Evolutionary conservation across 2,329 filamentous ascomycete genomes (phyloP).

Genomic region (Raffaelea deltoideospora): DNA sequence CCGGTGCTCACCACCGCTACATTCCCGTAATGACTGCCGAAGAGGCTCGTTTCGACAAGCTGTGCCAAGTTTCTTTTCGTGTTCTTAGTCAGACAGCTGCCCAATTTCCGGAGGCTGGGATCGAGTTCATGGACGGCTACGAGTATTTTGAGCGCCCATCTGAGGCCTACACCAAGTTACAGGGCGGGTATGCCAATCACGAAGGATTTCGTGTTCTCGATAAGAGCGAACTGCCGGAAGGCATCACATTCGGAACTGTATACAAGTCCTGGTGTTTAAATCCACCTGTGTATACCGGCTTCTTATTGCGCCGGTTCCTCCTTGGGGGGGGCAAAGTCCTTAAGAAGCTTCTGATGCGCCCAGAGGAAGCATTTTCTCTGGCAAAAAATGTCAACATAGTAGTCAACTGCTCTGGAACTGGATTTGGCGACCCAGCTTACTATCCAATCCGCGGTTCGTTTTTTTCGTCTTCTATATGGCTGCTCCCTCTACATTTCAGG

Average conservation of each 20-base stretch:
- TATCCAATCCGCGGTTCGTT: conserved; percentile 20
- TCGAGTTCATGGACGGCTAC: conserved; percentile 30
- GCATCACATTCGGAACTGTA: conserved; percentile 27
- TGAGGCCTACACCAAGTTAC: conserved; percentile 17
- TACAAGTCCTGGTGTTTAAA: conserved; percentile 39
- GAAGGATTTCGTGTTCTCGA: conserved; percentile 19
- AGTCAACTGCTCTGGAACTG: conserved; percentile 27
- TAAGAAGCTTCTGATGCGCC: conserved; percentile 18
- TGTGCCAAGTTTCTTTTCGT: conserved; percentile 10
- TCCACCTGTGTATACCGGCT: conserved; percentile 33
- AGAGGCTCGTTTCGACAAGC: background rate
- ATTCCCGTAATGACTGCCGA: background rate
- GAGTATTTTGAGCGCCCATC: conserved; percentile 33
- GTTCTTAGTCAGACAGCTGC: conserved; percentile 11
- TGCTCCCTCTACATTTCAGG: background rate
- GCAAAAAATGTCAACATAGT: conserved; percentile 17
- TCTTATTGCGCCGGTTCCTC: conserved; percentile 23
- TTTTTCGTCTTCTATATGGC: background rate
- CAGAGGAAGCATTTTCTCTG: conserved; percentile 21
- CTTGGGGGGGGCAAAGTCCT: conserved; percentile 19
- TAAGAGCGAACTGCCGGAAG: conserved; percentile 22
- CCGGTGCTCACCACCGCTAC: conserved; percentile 14
- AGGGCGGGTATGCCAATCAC: conserved; percentile 12
- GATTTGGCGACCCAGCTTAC: conserved; percentile 20
- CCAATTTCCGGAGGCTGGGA: conserved; percentile 25